phyloP scores from a whole-genome alignment of 1,139 yeast genomes.

The Diutina sp. region DNA sequence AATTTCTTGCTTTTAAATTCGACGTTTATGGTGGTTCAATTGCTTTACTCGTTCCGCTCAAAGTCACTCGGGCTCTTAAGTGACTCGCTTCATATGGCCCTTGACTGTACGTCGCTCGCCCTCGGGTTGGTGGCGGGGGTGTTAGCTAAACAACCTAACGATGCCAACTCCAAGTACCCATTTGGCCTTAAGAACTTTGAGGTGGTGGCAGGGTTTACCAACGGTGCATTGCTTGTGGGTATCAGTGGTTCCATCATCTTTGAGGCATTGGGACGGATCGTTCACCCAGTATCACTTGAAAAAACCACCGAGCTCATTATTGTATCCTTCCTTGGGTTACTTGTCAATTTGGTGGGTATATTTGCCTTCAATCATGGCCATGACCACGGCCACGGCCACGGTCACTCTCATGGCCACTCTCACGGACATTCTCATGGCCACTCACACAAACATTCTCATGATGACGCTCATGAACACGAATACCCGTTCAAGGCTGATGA shows the following conservation, averaged over 20 bases:
- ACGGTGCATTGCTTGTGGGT: conserved; percentile 78
- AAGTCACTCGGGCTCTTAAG: conserved; percentile 84
- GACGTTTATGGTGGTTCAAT: conserved; percentile 87
- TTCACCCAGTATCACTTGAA: conserved; percentile 64
- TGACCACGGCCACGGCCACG: conserved; percentile 5
- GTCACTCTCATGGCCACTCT: conserved; percentile 15
- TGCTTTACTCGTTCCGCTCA: conserved; percentile 82
- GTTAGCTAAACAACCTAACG: conserved; percentile 28
- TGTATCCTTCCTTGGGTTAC: conserved; percentile 72
- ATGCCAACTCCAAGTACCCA: conserved; percentile 62
- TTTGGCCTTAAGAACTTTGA: conserved; percentile 81
- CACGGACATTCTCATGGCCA: conserved; percentile 24
- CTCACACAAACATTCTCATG: conserved; percentile 10
- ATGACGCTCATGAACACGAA: conserved; percentile 9
- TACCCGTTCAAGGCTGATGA: conserved; percentile 16
- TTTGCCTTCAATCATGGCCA: conserved; percentile 88
- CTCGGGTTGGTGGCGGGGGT: conserved; percentile 83
- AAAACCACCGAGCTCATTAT: conserved; percentile 77
- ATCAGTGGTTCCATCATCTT: conserved; percentile 80
- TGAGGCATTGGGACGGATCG: conserved; percentile 75
- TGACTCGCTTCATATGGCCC: conserved; percentile 91
- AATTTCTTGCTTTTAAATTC: conserved; percentile 76
- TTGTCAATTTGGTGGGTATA: conserved; percentile 85
- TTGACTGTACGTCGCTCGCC: conserved; percentile 83
- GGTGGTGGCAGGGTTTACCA: conserved; percentile 88